Evolutionary conservation across 208 protist genomes (phyloP).

Genomic region (Trypanosoma cruzi): DNA sequence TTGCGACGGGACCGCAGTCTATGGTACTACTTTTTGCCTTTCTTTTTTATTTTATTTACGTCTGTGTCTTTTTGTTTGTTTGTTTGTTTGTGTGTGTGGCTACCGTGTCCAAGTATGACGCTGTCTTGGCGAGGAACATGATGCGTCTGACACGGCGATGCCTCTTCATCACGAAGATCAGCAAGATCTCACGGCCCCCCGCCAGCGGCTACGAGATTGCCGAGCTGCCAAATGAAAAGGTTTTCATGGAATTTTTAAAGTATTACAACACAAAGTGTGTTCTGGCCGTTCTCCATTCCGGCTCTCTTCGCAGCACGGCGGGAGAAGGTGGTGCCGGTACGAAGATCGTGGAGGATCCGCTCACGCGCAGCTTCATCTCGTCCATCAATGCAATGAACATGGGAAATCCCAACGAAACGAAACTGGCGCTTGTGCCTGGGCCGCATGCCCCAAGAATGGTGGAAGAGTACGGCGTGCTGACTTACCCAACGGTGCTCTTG

Average conservation of each 20-base stretch:
- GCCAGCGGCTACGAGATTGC: conserved; percentile 84
- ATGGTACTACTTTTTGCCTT: background rate
- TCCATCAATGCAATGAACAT: conserved; percentile 81
- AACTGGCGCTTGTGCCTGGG: conserved; percentile 76
- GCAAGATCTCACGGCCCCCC: conserved; percentile 68
- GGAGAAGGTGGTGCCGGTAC: conserved; percentile 2
- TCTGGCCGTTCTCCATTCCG: conserved; percentile 71
- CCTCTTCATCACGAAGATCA: conserved; percentile 67
- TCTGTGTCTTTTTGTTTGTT: conserved; percentile 2
- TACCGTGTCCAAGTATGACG: background rate
- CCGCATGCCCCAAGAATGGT: conserved; percentile 58
- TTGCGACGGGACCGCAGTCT: background rate
- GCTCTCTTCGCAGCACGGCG: conserved; percentile 15
- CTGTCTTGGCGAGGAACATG: conserved; percentile 24
- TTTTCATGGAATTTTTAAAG: conserved; percentile 70
- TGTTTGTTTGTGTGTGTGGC: background rate
- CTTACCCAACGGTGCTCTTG: conserved; percentile 73
- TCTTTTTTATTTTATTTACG: background rate
- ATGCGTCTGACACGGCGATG: conserved; percentile 24
- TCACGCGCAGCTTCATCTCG: conserved; percentile 78
- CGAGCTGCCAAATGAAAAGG: conserved; percentile 79
- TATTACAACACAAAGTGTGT: conserved; percentile 65
- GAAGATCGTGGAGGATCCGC: conserved; percentile 44
- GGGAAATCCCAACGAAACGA: conserved; percentile 74
- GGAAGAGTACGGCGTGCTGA: conserved; percentile 72